These are phyloP conservation scores for Chlamydomonas schloesseri DNA, from an alignment of 139 green algal species.

Conservation along the genomic window DNA sequence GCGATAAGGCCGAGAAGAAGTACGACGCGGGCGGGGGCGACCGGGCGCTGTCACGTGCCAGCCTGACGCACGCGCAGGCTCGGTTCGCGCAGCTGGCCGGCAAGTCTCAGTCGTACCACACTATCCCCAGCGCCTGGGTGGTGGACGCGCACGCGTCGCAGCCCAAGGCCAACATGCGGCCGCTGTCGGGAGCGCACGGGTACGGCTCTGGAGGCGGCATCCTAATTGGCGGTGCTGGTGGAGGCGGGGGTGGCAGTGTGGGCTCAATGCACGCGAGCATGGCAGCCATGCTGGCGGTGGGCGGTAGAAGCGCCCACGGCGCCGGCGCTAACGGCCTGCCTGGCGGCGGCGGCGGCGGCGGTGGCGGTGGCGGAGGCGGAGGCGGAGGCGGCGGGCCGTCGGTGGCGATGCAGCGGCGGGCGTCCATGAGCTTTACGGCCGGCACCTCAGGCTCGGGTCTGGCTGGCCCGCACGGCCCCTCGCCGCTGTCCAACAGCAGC, in stretches of 20 bases:
- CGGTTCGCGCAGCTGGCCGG: not conserved
- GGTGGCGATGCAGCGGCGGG: not conserved
- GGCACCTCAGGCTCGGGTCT: not conserved
- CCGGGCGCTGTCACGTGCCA: too few relatives aligned
- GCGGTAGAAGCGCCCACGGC: too few relatives aligned
- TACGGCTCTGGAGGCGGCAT: too few relatives aligned
- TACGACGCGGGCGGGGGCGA: too few relatives aligned
- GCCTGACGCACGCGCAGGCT: too few relatives aligned
- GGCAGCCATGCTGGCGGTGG: too few relatives aligned
- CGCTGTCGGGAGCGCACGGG: too few relatives aligned
- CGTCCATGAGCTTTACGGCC: constrained; percentile 16
- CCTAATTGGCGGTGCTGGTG: too few relatives aligned
- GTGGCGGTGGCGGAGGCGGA: not conserved
- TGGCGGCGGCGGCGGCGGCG: not conserved
- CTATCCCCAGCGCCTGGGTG: constrained; percentile 17
- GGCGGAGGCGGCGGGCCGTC: not conserved
- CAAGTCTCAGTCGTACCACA: constrained; percentile 30
- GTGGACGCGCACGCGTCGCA: not conserved
- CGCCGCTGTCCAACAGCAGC: constrained; percentile 31
- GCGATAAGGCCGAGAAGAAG: too few relatives aligned
- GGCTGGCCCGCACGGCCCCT: constrained; percentile 13
- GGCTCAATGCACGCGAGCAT: too few relatives aligned
- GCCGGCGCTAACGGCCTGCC: not conserved
- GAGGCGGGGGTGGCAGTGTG: too few relatives aligned
- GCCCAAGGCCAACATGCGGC: too few relatives aligned